Conservation (phyloP, 306 rosid species). For the Cucurbita pepo region DNA sequence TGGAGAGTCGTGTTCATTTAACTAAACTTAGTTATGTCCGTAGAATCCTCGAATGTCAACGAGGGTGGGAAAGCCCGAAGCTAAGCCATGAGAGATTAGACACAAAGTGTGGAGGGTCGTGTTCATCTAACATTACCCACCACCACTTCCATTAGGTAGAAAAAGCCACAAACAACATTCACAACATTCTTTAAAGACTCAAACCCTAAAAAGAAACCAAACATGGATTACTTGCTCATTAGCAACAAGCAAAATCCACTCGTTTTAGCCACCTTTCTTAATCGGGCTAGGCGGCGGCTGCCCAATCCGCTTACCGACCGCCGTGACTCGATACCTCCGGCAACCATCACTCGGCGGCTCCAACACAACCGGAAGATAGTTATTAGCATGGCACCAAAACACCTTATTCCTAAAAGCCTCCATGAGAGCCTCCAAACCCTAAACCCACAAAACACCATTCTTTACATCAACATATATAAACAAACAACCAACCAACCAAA, state of each 20-base stretch:
- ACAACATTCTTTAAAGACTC: no score
- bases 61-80: no score
- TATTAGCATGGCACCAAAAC: slow-evolving; percentile 4
- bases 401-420: neutral
- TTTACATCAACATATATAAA: neutral
- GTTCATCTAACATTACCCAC: no score
- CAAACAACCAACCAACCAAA: neutral
- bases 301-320: neutral
- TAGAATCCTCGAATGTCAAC: no score
- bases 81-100: no score
- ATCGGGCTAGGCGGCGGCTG: neutral
- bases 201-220: neutral
- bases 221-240: neutral
- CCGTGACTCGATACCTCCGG: neutral
- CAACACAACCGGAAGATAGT: neutral
- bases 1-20: no score
- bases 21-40: no score
- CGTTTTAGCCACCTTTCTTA: neutral
- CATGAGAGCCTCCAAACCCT: neutral
- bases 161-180: no score
- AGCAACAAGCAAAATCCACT: neutral
- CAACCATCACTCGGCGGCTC: slow-evolving; percentile 5
- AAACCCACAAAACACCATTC: neutral
- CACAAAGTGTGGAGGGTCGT: no score
- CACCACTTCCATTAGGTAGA: no score